Base-by-base conservation (phyloP, 345 rosid genomes). In the Xanthoceras sorbifolium region DNA sequence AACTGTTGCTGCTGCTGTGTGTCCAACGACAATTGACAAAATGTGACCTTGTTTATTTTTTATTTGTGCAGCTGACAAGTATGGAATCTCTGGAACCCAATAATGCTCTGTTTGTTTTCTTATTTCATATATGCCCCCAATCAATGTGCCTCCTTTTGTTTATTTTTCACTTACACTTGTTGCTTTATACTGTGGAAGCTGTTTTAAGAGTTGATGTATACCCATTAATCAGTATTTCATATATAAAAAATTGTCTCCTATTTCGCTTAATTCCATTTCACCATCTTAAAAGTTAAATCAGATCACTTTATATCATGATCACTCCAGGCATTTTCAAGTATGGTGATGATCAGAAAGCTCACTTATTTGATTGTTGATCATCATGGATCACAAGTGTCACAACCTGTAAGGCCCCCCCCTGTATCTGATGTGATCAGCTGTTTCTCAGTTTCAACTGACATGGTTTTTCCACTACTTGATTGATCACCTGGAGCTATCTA, bases 401-500 rank as follows among this genome's bases (percentile, higher is more conserved):
- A 54, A 5, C 1, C 42, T 38, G 0, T 38, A 38, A 38, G 5
- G 60, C 25, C 0, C 12, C 2, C 0, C 14, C 67, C 44, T 9
- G 29, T 65, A 5, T 65, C 9, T 65, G 69, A 65, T 20, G 50
- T 66, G 28, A n/a, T 11, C n/a, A 9, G 44, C 38, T 65, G 25
- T 57, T 10, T n/a, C n/a, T n/a, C n/a, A n/a, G 23, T n/a, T 57
- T 23, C 28, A 57, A 57, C 28, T 57, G 10, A 55, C 26, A 57
- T 57, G 3, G 0, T 20, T n/a, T 64, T 71, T 59, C 74, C 38
- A 75, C 31, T 74, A n/a, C 61, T 22, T n/a, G 61, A 1, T 66
- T 67, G 52, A 79, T 64, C 76, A 64, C 69, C 76, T 59, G 81
- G 69, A 72, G 32, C 52, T 65, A 14, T n/a, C n/a, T 42, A 22